Base-by-base conservation (phyloP, 805 yeast genomes). In the Saturnispora dispora region DNA sequence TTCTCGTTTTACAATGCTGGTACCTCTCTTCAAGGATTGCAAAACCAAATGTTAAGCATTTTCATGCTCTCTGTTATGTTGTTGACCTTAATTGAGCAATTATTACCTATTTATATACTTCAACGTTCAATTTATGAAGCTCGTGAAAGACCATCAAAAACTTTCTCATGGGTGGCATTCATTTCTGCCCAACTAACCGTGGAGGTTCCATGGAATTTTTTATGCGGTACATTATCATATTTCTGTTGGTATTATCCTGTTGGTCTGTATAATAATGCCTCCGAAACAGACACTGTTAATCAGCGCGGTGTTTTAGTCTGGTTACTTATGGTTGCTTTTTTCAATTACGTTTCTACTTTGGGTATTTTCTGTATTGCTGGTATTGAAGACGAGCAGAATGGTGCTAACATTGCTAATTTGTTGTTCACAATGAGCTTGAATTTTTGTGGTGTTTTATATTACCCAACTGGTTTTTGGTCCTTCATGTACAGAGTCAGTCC, bases 371-470 rank as follows among this genome's bases (percentile, higher is more conserved):
- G 74, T 58, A 71, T 81, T 52, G 81, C 88, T 1, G 83, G 83
- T 60, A 70, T 74, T 47, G 82, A 82, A 52, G 56, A 74, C 25
- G 78, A 74, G 23, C 82, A 78, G 50, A 79, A 81, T 58, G 89
- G 86, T 46, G 87, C 84, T 54, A 80, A 81, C 58, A 53, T 81
- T 51, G 75, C 79, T 1, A 69, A 77, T 36, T 60, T 84, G 58
- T 60, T 81, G 54, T 83, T 80, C 66, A 78, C 85, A 2, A 67
- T 83, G 73, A 71, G 79, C 37, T 69, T 86, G 68, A 76, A 77
- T 50, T 84, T 85, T 78, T 83, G 88, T 74, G 95, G 95, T 74
- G 87, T 83, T 43, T 70, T 86, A 69, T 80, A 77, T n/a, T 70
- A 78, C 22, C 76, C 80, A 44, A 62, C 71, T 17, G 80, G 88